phyloP scores from a whole-genome alignment of 148 eudicot species.

The Rhododendron vialii region DNA sequence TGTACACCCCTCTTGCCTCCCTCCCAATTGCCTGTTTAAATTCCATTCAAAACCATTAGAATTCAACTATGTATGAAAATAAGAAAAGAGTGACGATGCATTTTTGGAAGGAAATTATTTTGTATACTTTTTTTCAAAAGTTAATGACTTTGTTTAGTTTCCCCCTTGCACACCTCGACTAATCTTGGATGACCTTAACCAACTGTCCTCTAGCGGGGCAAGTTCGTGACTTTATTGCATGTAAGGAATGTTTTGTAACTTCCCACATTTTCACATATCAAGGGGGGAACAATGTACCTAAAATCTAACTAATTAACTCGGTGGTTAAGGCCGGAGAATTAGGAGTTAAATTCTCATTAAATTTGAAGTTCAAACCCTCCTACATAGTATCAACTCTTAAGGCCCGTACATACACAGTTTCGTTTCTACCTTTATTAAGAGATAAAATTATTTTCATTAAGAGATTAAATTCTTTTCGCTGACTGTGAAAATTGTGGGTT shows the following conservation, averaged over 20 bases:
- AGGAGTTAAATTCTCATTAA: too few relatives aligned
- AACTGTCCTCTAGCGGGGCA: too few relatives aligned
- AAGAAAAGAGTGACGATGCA: neutral
- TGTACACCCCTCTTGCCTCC: slow-evolving; percentile 76
- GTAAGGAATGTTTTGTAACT: neutral
- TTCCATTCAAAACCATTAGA: neutral
- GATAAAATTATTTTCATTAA: too few relatives aligned
- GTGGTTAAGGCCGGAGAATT: neutral
- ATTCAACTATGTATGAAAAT: neutral
- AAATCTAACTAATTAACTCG: neutral
- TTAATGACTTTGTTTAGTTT: neutral
- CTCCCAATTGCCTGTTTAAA: slow-evolving; percentile 55
- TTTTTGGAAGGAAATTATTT: neutral
- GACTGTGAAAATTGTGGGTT: too few relatives aligned
- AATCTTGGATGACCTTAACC: too few relatives aligned
- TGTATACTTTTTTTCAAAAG: too few relatives aligned
- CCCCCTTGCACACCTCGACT: neutral
- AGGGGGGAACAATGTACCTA: neutral
- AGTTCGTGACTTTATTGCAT: neutral
- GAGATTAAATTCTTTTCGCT: too few relatives aligned
- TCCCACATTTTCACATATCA: neutral
- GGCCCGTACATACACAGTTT: too few relatives aligned
- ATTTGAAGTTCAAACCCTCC: neutral
- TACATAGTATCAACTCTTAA: neutral
- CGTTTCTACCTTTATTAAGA: too few relatives aligned